Evolutionary conservation across 495 filamentous ascomycete species (phyloP).

Genomic region (Penicillium desertorum): DNA sequence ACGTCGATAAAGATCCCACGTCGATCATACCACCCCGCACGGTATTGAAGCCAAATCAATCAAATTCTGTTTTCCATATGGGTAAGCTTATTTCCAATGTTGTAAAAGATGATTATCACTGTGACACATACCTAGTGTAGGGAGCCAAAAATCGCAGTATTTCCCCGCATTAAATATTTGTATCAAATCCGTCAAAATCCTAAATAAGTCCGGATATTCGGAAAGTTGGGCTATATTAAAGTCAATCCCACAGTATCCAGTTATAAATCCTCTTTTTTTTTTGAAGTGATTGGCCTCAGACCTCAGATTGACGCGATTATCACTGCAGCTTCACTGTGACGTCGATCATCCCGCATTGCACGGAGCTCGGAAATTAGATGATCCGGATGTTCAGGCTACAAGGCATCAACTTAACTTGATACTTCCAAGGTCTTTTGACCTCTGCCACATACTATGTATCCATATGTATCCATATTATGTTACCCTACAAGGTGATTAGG

Average conservation of each 20-base stretch:
- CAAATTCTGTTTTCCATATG: background rate
- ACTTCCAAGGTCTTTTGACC: background rate
- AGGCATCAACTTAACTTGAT: conserved; percentile 17
- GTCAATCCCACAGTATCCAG: background rate
- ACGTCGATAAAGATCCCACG: conserved; percentile 26
- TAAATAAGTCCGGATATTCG: background rate
- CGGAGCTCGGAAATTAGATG: conserved; percentile 18
- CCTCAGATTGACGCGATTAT: conserved; percentile 9
- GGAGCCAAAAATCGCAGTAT: conserved; percentile 14
- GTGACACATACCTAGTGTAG: background rate
- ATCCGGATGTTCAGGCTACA: conserved; percentile 23
- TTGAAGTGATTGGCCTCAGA: background rate
- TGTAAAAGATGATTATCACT: background rate
- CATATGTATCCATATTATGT: background rate
- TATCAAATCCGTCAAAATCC: background rate
- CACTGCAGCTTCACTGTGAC: conserved; percentile 22
- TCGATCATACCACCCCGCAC: conserved; percentile 29
- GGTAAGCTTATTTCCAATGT: background rate
- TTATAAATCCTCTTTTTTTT: background rate
- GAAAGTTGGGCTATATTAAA: background rate
- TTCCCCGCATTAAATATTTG: conserved; percentile 14
- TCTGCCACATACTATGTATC: no score
- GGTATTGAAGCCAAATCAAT: conserved; percentile 1
- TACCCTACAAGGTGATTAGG: background rate
- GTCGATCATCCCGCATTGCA: conserved; percentile 36